Base-by-base conservation (phyloP, 163 green algal species). In the Volvox carteri region DNA sequence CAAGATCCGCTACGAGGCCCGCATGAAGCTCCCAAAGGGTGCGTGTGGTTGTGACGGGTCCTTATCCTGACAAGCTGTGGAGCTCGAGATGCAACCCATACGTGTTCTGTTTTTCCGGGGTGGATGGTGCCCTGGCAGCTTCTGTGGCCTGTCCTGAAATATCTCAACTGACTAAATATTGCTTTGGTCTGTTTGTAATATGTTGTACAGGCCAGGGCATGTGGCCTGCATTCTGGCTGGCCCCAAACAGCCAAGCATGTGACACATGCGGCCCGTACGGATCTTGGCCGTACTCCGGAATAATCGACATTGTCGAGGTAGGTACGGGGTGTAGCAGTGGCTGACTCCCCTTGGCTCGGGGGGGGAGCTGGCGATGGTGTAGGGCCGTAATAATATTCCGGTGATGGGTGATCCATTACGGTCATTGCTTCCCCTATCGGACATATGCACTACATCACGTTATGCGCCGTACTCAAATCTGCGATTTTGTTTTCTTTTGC, bases 261-360 rank as follows among this genome's bases (percentile, higher is more conserved):
- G 72, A 79, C 41, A 41, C 72, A 39, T 79, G 72, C 41, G 72
- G 72, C 6, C 72, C 72, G 41, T 79, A 79, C 41, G 72, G 72
- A 18, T 42, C 72, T 25, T 79, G 72, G 72, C 72, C 72, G 72
- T 79, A 79, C 72, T 79, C 72, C 39, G 72, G 72, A 25, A 41
- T 60, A 41, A 79, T 79, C 19, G 72, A 79, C 39, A 79, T 79
- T 7, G 16, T 79, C 41, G 72, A 79, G 41, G 72, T 79, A n/a
- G 7, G 68, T 6, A 6, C 18, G 14, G 14, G 14, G 14, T 23
- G 11, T 58, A 14, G 48, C 48, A 58, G 14, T 58, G 11, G 48
- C 48, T 58, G 11, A 58, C 48, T 11, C 48, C 48, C 12, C 48
- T 14, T 11, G 12, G 48, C 48, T 11, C 14, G 48, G 48, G 11